Base-by-base conservation (phyloP, 139 green algal species). In the Trebouxia sp. region DNA sequence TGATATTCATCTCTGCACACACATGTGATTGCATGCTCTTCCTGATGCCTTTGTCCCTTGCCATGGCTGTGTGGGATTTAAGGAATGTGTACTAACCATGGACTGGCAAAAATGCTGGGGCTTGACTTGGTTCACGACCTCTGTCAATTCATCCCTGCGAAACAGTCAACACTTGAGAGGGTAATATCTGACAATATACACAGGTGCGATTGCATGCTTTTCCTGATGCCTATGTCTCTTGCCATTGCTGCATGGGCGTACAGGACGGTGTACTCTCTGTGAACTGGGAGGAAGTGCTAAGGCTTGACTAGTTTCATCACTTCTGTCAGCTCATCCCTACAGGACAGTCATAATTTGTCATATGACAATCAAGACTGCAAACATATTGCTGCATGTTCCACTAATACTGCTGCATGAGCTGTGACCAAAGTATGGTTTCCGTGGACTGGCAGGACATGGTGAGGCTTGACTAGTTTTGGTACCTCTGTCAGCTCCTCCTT, bases 251-350 rank as follows among this genome's bases (percentile, higher is more conserved):
- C 96, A 85, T 99, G 96, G 67, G 93, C 94, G 53, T 90, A 94
- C 65, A 99, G 90, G 88, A 99, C 98, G 14, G 92, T 85, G 83
- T 97, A 98, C 92, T 99, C 97, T 1, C 96, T 97, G 80, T 99
- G 97, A 56, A 99, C 95, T 0, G 97, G 97, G 80, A 99, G 84
- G 82, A 99, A 99, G 89, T 98, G 94, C 87, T 99, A 93, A 20
- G 97, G 97, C 83, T 97, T 95, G 15, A 98, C 90, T 24, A 94
- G 85, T 17, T 90, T 85, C 75, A 99, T 81, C 41, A 98, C 84
- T 90, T 98, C 96, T 83, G 92, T 86, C 48, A 98, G 83, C 83
- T 97, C 89, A 43, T 91, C 94, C 85, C 86, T 89, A 82, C 20
- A 76, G 8, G 35, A 24, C 3, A 32, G 7, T 47, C 30, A 51